Evolutionary conservation across 441 rosid genomes (phyloP), one percentile per base, ranked within the genome.

Genomic region (Metrosideros polymorpha): DNA sequence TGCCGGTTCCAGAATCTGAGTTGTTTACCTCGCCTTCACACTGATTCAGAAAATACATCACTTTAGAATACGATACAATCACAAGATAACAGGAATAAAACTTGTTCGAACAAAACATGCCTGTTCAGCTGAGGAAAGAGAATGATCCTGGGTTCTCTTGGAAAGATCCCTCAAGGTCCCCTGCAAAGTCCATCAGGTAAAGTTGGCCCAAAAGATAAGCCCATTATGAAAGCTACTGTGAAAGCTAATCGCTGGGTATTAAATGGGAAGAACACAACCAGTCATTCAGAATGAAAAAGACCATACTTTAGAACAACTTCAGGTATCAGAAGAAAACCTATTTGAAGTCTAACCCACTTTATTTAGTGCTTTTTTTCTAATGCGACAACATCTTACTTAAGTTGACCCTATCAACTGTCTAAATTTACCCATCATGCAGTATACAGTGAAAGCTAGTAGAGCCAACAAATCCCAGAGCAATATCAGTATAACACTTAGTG

Each of bases 131-230:
- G 93, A 89, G 59, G 89, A 85, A 29, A 86, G 84, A 85, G 94
- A 82, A 89, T 89, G 94, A 57, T 91, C 96, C 86, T 90, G 95
- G 75, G 82, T 83, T 89, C 92, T 94, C 91, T 92, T 95, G 51
- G 96, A 89, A 82, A 94, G 91, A 87, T 94, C 98, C 89, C 97
- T 91, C 85, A 94, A 82, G 55, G 94, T 92, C 83, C 98, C 98
- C 98, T 94, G 93, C 88, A 85, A 79, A 82, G 59, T 30, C 52
- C 49, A 75, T 75, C 79, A 59, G 51, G 43, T 75, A 56, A 71
- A 12, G 24, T 25, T 43, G 50, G 57, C 45, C 52, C 18, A 18
- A 55, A 82, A 85, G 30, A 9, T 49, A 22, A n/a, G 15, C 53
- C 75, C 30, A 56, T 82, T 50, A 54, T 6, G 22, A 35, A 15